Evolutionary conservation across 441 rosid genomes (phyloP).

Genomic region (Corymbia calophylla): DNA sequence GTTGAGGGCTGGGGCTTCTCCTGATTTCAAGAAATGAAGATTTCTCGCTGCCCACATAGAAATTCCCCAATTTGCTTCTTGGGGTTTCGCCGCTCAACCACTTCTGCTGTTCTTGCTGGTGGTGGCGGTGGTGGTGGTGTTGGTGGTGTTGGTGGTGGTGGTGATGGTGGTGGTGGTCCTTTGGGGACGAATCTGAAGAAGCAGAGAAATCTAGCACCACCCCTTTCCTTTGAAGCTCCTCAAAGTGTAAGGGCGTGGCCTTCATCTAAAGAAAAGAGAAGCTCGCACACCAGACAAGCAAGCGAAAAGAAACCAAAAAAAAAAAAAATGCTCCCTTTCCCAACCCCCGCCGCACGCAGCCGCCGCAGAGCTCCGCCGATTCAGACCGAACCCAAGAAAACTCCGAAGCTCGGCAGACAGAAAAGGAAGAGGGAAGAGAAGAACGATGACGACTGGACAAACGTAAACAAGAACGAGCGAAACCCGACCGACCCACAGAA

Average conservation of each 20-base stretch:
- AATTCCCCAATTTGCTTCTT: not conserved
- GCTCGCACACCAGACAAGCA: slow-evolving; percentile 1
- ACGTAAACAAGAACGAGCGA: not conserved
- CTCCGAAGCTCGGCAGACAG: not conserved
- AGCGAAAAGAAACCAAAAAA: not conserved
- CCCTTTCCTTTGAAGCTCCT: slow-evolving; percentile 27
- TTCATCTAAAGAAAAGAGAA: slow-evolving; percentile 36
- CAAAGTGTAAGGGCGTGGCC: slow-evolving; percentile 66
- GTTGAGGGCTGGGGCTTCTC: slow-evolving; percentile 24
- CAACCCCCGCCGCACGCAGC: not conserved
- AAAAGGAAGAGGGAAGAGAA: not conserved
- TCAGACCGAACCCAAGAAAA: not conserved
- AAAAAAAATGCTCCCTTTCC: slow-evolving; percentile 12
- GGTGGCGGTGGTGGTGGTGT: not conserved
- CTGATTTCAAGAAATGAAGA: not conserved
- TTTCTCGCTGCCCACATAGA: slow-evolving; percentile 18
- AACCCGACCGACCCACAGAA: not conserved
- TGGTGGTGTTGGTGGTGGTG: slow-evolving; percentile 4
- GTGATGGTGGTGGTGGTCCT: slow-evolving; percentile 5
- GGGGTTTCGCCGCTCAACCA: not conserved
- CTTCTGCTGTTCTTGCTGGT: not conserved
- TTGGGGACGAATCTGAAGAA: slow-evolving; percentile 29
- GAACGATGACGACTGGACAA: not conserved
- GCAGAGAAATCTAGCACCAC: slow-evolving; percentile 32
- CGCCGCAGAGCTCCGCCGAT: not conserved